Base-by-base conservation (phyloP, 768 basidiomycete genomes). In the Trametes coccinea region DNA sequence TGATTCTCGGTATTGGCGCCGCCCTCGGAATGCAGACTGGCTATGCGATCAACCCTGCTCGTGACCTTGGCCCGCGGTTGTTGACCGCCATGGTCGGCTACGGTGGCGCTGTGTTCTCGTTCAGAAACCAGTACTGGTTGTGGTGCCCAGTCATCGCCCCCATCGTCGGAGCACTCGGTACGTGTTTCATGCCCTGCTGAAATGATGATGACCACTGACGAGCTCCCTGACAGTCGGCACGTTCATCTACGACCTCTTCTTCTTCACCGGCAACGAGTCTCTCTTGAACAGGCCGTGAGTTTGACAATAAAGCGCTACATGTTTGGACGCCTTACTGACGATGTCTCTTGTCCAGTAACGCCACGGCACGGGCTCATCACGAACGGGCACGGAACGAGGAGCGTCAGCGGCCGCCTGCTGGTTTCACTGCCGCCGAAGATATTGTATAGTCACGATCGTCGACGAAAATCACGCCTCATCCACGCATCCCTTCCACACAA, bases 61-160 rank as follows among this genome's bases (percentile, higher is more conserved):
- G 89, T 67, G 88, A 90, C 73, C 74, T 90, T 31, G 88, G 89
- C 5, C 88, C 88, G 2, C 79, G 88, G 8, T 66, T 90, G 37
- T 71, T 89, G 69, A 88, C 86, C 0, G 80, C 87, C 5, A 88
- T 89, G 84, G 87, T 80, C 6, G 89, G 88, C n/a, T 90, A 88
- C 65, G 88, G 88, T 22, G 73, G 72, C 68, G 76, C 78, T 43
- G 73, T 80, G 16, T 82, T 76, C 74, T 56, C 67, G 37, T 75
- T 67, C 56, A 68, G 72, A 64, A 82, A 78, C 66, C 87, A 90
- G 60, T 90, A 89, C 67, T 90, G 88, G 88, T 62, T 90, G 39
- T 90, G 89, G 88, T 83, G 83, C 65, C 83, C 86, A 2, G 67
- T 87, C 16, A 71, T 87, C 41, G 86, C 75, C 1, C 82, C 87